These are phyloP conservation scores for Pyrus communis DNA, from an alignment of 306 rosid species.

Conservation along the genomic window DNA sequence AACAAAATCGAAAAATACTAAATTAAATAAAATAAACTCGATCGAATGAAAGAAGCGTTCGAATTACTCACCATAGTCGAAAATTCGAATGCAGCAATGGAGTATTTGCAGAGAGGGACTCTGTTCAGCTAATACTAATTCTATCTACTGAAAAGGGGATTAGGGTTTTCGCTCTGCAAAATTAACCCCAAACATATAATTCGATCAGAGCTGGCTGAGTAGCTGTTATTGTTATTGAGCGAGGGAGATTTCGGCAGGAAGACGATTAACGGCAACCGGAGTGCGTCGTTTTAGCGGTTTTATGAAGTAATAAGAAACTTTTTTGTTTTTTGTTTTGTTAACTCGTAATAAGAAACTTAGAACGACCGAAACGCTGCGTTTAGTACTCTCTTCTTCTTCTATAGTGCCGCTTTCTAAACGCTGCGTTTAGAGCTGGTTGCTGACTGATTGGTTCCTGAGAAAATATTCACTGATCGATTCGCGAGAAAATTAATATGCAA, in stretches of 20 bases:
- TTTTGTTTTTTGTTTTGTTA: no score
- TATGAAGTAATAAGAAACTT: background rate
- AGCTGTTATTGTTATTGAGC: background rate
- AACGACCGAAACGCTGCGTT: background rate
- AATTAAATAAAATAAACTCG: background rate
- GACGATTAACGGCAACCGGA: background rate
- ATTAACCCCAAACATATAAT: background rate
- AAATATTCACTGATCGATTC: background rate
- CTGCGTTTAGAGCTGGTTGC: background rate
- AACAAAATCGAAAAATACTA: background rate
- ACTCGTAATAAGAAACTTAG: background rate
- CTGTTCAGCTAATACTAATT: background rate
- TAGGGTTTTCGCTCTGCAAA: background rate
- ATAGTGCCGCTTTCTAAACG: background rate
- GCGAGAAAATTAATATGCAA: background rate
- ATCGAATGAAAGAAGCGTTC: background rate
- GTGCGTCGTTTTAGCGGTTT: background rate
- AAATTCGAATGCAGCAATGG: background rate
- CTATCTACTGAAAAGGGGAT: background rate
- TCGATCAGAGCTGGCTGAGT: background rate
- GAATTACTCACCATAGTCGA: constrained; percentile 20
- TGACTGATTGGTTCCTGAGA: background rate
- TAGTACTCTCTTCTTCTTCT: background rate
- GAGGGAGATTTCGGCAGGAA: constrained; percentile 6
- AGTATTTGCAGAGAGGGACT: background rate